Evolutionary conservation across 2,329 filamentous ascomycete species (phyloP).

Genomic region (Talaromyces rugulosus): DNA sequence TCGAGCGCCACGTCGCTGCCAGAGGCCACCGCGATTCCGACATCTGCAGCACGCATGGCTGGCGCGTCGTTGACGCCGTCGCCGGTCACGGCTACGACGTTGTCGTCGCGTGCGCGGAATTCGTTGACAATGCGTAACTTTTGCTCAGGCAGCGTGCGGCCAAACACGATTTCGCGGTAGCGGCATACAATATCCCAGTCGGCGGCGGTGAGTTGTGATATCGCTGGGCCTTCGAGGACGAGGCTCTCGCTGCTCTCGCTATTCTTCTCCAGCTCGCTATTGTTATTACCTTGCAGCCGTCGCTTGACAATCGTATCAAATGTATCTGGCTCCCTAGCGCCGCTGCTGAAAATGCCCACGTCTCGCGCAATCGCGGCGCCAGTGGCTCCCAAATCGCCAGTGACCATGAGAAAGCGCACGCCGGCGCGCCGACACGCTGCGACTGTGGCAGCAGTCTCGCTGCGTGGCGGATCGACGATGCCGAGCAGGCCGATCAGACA

Average conservation of each 20-base stretch:
- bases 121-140: constrained; percentile 42
- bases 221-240: constrained; percentile 62
- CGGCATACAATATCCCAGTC: constrained; percentile 64
- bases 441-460: constrained; percentile 33
- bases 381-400: constrained; percentile 39
- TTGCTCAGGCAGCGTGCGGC: constrained; percentile 41
- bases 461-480: constrained; percentile 38
- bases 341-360: constrained; percentile 41
- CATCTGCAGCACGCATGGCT: constrained; percentile 28
- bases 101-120: constrained; percentile 32
- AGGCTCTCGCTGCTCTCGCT: constrained; percentile 30
- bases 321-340: constrained; percentile 48
- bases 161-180: constrained; percentile 50
- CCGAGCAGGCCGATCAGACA: constrained; percentile 52
- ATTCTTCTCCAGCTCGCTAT: no score
- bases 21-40: constrained; percentile 32
- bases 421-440: constrained; percentile 32
- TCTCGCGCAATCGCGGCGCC: constrained; percentile 38
- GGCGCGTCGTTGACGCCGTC: constrained; percentile 36
- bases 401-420: constrained; percentile 42
- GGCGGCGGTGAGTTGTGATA: constrained; percentile 60
- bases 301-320: constrained; percentile 30
- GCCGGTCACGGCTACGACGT: constrained; percentile 38
- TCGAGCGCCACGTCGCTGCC: constrained; percentile 40
- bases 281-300: neutral